A percentile compares a stretch with the other conserved stretches of the same genome.
Evolutionary conservation across 805 yeast genomes (phyloP).

Genomic region (Monosporozyma solicola): DNA sequence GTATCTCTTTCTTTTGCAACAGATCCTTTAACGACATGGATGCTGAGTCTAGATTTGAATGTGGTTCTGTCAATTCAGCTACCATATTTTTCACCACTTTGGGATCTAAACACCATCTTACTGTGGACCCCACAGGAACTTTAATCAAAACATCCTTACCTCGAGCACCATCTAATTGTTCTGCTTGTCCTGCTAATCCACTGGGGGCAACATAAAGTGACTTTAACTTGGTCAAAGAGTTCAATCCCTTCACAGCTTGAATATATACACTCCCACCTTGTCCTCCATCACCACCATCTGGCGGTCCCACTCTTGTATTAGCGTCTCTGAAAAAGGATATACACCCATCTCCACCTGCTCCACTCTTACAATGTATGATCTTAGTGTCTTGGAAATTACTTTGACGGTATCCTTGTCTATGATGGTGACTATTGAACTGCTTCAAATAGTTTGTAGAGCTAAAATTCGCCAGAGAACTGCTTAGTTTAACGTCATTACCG

Average conservation of each 20-base stretch:
- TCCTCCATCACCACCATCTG: conserved; percentile 99
- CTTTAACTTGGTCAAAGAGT: conserved; percentile 61
- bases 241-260: conserved; percentile 64
- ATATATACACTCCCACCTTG: conserved; percentile 81
- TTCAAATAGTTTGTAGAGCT: conserved; percentile 24
- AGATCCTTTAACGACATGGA: conserved; percentile 18
- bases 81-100: conserved; percentile 31
- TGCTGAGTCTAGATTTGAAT: conserved; percentile 1
- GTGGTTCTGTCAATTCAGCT: conserved; percentile 6
- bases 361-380: conserved; percentile 59
- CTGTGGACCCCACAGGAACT: conserved; percentile 87
- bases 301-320: conserved; percentile 79
- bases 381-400: conserved; percentile 51
- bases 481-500: conserved; percentile 15
- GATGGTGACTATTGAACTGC: conserved; percentile 36
- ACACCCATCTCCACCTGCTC: conserved; percentile 83
- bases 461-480: conserved; percentile 19
- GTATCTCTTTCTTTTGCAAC: conserved; percentile 14
- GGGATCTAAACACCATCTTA: conserved; percentile 81
- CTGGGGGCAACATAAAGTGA: conserved; percentile 60
- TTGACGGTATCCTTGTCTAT: conserved; percentile 34
- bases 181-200: conserved; percentile 64
- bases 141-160: conserved; percentile 74
- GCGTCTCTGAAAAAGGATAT: conserved; percentile 84
- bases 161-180: conserved; percentile 76